Evolutionary conservation across 169 alveolate species (phyloP).

Genomic region (Plasmodium reichenowi): DNA sequence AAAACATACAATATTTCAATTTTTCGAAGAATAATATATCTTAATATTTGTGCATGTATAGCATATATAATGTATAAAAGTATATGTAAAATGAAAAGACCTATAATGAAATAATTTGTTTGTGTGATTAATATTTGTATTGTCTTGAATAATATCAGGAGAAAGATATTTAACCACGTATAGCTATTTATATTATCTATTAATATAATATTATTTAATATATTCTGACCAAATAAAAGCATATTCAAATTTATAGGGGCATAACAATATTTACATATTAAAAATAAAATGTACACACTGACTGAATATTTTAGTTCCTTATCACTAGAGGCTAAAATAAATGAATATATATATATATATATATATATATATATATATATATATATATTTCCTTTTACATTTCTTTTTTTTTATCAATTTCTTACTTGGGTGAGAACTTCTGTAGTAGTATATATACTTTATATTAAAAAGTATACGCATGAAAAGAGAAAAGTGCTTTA

Average conservation of each 20-base stretch:
- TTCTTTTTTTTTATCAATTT: neutral
- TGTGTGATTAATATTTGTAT: conserved; percentile 45
- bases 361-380: conserved; percentile 3
- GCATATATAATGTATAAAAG: conserved; percentile 51
- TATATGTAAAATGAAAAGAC: conserved; percentile 38
- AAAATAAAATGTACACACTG: conserved; percentile 39
- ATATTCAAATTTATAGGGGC: conserved; percentile 69
- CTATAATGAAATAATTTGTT: conserved; percentile 45
- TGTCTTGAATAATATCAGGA: conserved; percentile 22
- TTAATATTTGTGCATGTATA: conserved; percentile 63
- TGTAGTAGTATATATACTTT: conserved; percentile 33
- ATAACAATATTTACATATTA: conserved; percentile 51
- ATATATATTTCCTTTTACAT: neutral
- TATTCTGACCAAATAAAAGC: conserved; percentile 40
- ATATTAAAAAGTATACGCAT: conserved; percentile 30
- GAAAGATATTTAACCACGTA: conserved; percentile 52
- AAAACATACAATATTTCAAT: conserved; percentile 61
- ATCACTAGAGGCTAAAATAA: neutral
- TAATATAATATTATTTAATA: conserved; percentile 39
- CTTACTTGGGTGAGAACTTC: neutral
- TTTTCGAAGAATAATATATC: conserved; percentile 69
- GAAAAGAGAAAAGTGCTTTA: conserved; percentile 38
- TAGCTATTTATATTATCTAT: conserved; percentile 57
- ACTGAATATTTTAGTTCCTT: conserved; percentile 34
- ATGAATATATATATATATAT: neutral